Evolutionary conservation across 129 eudicot genomes (phyloP), one percentile per base, ranked within the genome.

Genomic region (Helianthus tuberosus): DNA sequence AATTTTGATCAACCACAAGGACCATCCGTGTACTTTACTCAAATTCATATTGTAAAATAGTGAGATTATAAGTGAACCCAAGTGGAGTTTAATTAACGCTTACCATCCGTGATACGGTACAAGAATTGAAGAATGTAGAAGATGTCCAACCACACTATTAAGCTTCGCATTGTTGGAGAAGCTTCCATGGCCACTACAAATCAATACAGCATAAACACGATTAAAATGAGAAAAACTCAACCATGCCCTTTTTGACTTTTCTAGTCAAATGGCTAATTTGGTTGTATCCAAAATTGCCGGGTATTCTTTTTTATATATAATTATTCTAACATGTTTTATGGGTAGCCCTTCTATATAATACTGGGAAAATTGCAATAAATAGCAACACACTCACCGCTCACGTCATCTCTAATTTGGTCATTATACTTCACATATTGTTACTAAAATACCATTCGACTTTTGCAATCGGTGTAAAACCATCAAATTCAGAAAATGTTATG

Each of bases 31-130:
- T 32, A 32, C 36, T 32, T 32, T 32, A 32, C 36, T 32, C 4
- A 1, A 32, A 32, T 32, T 32, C 44, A 5, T 69, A 62, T 9
- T 3, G 41, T 43, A 64, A 8, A 14, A 71, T 55, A 64, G 54
- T 49, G 44, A 51, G 50, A 71, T 54, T 68, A 76, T n/a, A 76
- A 68, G 74, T 32, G 69, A 32, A 32, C 35, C 16, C 12, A 39
- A 82, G 51, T 57, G 64, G 61, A 64, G 48, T 32, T 59, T 16
- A 51, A 16, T 60, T 79, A 60, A 39, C 73, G 66, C 78, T 74
- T 83, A 86, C 91, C 91, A 84, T 84, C 88, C 91, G 71, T 84
- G 92, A 69, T 82, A 87, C 50, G 92, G 92, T 38, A 84, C 92
- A 46, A 87, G 89, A 70, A 87, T 87, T 55, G 87, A 84, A 53